phyloP scores from a whole-genome alignment of 129 eudicot species.

The Tagetes erecta region DNA sequence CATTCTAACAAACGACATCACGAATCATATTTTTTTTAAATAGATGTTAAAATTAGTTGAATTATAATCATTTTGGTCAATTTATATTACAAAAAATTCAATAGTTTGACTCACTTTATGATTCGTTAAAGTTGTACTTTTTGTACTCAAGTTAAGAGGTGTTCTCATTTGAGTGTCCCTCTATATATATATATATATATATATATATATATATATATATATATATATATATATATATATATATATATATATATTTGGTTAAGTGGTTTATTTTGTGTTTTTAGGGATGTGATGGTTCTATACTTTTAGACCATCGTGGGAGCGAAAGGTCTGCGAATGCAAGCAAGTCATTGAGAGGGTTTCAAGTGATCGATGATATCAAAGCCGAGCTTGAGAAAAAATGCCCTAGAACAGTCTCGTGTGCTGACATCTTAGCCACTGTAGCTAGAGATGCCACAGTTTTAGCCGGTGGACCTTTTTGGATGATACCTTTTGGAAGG shows the following conservation, averaged over 20 bases:
- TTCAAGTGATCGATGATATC: slow-evolving; percentile 65
- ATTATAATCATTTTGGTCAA: too few species aligned
- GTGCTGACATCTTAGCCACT: slow-evolving; percentile 76
- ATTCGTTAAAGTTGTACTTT: too few species aligned
- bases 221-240: too few species aligned
- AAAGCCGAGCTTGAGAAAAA: slow-evolving; percentile 61
- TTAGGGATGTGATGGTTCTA: slow-evolving; percentile 49
- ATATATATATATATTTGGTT: neutral
- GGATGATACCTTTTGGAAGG: slow-evolving; percentile 74
- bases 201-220: too few species aligned
- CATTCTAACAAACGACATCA: too few species aligned
- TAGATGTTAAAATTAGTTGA: too few species aligned
- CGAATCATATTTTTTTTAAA: too few species aligned
- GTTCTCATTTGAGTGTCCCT: too few species aligned
- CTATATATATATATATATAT: too few species aligned
- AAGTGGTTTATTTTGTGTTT: neutral
- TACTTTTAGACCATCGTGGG: slow-evolving; percentile 62
- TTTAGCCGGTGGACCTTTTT: slow-evolving; percentile 67
- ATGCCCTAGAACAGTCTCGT: slow-evolving; percentile 76
- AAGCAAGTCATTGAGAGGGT: slow-evolving; percentile 78
- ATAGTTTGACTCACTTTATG: too few species aligned
- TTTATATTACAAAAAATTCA: too few species aligned
- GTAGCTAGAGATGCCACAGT: slow-evolving; percentile 78
- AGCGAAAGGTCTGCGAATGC: slow-evolving; percentile 61
- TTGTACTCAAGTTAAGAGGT: too few species aligned